Base-by-base conservation (phyloP, 192 early-diverging fungal species). In the Coemansia sp. region DNA sequence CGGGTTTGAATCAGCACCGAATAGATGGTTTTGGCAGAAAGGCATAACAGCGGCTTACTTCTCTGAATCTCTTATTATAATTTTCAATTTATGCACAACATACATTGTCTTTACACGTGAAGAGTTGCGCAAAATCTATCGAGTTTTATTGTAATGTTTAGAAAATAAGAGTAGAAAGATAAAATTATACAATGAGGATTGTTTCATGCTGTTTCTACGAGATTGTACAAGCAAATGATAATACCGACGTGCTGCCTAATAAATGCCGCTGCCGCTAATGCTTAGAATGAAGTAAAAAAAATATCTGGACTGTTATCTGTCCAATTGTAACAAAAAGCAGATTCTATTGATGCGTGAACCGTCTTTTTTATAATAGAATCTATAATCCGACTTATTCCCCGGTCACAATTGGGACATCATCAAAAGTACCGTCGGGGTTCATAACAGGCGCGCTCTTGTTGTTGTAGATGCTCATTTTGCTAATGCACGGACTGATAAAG, bases 401-500 rank as follows among this genome's bases (percentile, higher is more conserved):
- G 1, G 44, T 38, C 12, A 64, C 50, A 38, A 56, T 38, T 0
- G 22, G 44, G 2, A 50, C 30, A 0, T 64, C 46, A 5, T 56
- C 38, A 37, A 64, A 25, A 9, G 13, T 45, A 25, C 53, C 53
- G 27, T 64, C 45, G 15, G 55, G 44, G 24, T 37, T 43, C 11
- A 64, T 30, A 50, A 50, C 9, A 3, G 39, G 53, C 13, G 50
- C 38, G 12, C 48, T 50, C 18, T 50, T 50, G 25, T 27, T 45
- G 38, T 45, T 24, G n/a, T 38, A 9, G 17, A 17, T 64, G 55
- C 55, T 34, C 14, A 55, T 27, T 25, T 37, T 37, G 34, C 34
- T 37, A 37, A 37, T 37, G 34, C 34, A 37, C 34, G 7, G 34
- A 37, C 34, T 37, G 34, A 8, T 9, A 10, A 8, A 8, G 34